These are phyloP conservation scores for Fusarium succisae DNA, from an alignment of 2,329 filamentous ascomycete species.

Conservation along the genomic window DNA sequence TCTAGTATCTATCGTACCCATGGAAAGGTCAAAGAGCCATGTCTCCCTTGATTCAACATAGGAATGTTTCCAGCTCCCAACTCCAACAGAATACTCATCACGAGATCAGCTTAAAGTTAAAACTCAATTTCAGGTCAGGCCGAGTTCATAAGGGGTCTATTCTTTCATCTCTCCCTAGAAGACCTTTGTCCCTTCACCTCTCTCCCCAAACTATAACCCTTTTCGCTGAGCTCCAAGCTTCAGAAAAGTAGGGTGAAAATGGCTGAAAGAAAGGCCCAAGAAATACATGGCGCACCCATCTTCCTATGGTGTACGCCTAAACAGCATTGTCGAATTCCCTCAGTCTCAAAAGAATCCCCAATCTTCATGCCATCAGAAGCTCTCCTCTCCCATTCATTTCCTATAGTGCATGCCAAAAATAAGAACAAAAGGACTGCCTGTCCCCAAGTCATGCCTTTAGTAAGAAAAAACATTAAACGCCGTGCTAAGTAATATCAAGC, in stretches of 20 bases:
- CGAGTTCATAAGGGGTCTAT: constrained; percentile 11
- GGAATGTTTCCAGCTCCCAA: constrained; percentile 29
- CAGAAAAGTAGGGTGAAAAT: not conserved
- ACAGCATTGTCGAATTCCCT: not conserved
- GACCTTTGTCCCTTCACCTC: not conserved
- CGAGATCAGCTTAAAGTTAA: not conserved
- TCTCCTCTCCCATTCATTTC: constrained; percentile 4
- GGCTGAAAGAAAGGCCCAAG: not conserved
- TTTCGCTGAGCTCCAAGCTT: not conserved
- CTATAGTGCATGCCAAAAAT: constrained; percentile 19
- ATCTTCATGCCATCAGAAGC: not conserved
- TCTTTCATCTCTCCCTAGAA: constrained; percentile 8
- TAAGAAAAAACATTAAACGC: constrained; percentile 44
- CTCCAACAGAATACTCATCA: constrained; percentile 1
- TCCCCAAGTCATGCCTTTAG: constrained; percentile 35
- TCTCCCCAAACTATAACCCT: not conserved
- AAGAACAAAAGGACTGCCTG: constrained; percentile 22
- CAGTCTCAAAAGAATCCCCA: not conserved
- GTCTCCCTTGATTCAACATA: constrained; percentile 16
- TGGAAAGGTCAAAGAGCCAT: not conserved
- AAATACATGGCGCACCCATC: constrained; percentile 3
- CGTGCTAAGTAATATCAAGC: constrained; percentile 49
- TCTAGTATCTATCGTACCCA: not conserved
- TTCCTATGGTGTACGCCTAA: not conserved
- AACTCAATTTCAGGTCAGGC: not conserved